Conservation (phyloP, 805 yeast species). For the Metschnikowia kofuensis region DNA sequence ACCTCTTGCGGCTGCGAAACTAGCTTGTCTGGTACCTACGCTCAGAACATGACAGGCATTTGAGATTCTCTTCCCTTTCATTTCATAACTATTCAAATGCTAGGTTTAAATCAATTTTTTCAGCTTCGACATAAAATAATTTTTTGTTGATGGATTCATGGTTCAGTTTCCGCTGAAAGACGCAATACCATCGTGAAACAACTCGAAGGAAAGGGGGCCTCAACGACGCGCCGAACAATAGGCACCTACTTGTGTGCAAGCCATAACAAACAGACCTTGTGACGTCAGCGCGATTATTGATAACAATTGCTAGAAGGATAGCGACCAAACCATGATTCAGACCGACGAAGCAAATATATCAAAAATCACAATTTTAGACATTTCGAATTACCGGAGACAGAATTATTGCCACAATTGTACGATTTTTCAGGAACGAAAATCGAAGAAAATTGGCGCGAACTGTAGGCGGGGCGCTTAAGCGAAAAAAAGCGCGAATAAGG, state of each 20-base stretch:
- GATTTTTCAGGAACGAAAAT: neutral
- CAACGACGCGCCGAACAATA: neutral
- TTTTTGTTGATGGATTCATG: neutral
- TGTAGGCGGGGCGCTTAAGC: neutral
- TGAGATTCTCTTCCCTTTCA: too few species aligned
- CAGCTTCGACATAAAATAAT: neutral
- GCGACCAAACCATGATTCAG: too few species aligned
- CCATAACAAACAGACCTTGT: conserved; percentile 1
- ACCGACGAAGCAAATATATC: too few species aligned
- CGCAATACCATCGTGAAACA: neutral
- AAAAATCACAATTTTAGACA: too few species aligned
- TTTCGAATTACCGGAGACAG: too few species aligned
- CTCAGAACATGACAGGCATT: too few species aligned
- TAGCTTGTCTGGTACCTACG: too few species aligned
- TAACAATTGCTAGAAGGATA: too few species aligned
- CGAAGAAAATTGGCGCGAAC: neutral
- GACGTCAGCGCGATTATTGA: neutral
- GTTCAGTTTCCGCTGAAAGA: neutral
- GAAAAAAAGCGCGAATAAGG: neutral
- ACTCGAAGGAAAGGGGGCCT: neutral
- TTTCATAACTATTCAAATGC: too few species aligned
- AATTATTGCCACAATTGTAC: too few species aligned
- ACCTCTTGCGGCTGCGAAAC: too few species aligned
- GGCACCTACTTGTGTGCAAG: neutral
- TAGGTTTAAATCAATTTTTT: neutral